Evolutionary conservation across 2,329 filamentous ascomycete species (phyloP), one percentile per base, ranked within the genome.

Genomic region (Rhinocladiella mackenziei): DNA sequence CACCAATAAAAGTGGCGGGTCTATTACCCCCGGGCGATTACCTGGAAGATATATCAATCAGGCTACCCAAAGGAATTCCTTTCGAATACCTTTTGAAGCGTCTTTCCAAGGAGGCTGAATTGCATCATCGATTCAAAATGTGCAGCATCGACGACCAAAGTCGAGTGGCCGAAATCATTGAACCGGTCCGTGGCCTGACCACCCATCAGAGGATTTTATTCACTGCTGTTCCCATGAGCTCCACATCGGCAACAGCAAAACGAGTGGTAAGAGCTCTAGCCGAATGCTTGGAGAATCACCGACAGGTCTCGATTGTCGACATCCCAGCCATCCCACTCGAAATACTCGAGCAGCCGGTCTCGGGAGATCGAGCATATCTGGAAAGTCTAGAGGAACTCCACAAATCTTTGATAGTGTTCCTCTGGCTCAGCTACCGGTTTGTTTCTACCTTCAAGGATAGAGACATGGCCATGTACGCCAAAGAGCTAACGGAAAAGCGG

Each of bases 401-500:
- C 68, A 86, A 86, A 58, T 74, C 80, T 19, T 70, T 98, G 26
- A 87, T 91, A 32, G 70, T 89, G 34, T 98, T 97, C 61, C 74
- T 94, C 2, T 98, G 92, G 92, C 73, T 98, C 11, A 91, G 86
- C 56, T 97, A 91, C 65, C 83, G 91, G 5, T 94, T 91, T 63
- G 74, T 80, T 3, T 86, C 86, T 36, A 75, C 94, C 38, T 94
- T 96, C 63, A 76, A 71, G 4, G 86, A 83, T 53, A 79, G 91
- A 56, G 71, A 72, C 1, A 72, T 95, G 31, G 89, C 87, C 0
- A 83, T 86, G 53, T 81, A 95, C 60, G 79, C 87, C 36, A 94
- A 95, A 60, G 65, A 68, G 5, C 62, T 94, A 37, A 81, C 89
- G 2, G 89, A 96, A 66, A 73, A 80, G 39, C 81, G 78, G 61